Evolutionary conservation across 169 alveolate genomes (phyloP).

Genomic region (Plasmodium ovale): DNA sequence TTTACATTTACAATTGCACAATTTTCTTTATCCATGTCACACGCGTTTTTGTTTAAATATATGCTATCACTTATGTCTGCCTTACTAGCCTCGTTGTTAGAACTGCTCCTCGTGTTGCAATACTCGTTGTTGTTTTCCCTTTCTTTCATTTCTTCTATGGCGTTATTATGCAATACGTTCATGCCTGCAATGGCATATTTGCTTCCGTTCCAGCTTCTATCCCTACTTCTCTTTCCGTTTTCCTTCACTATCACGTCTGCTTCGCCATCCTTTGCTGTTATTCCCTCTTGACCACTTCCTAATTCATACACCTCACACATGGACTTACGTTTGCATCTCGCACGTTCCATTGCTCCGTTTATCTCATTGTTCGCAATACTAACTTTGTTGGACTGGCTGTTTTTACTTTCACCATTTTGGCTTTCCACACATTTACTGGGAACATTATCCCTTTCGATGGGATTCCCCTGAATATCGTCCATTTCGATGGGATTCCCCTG

Average conservation of each 20-base stretch:
- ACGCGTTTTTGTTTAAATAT: background rate
- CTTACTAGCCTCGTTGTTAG: background rate
- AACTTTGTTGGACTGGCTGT: background rate
- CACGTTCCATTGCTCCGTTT: background rate
- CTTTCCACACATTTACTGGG: background rate
- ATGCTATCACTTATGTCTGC: background rate
- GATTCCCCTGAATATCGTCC: too few species aligned
- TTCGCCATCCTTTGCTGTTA: background rate
- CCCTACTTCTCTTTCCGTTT: background rate
- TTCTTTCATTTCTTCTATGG: background rate
- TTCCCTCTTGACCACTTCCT: slow-evolving; percentile 5
- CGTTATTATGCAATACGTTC: background rate
- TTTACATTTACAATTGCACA: background rate
- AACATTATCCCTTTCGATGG: background rate
- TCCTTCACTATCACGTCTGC: background rate
- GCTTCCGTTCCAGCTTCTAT: background rate
- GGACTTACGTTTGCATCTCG: background rate
- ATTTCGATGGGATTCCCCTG: too few species aligned
- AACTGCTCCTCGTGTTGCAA: background rate
- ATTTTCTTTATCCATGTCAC: background rate
- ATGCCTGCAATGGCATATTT: background rate
- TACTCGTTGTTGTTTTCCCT: background rate
- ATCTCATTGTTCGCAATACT: background rate
- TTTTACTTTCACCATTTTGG: background rate
- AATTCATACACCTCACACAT: background rate